Conservation (phyloP, 2,329 filamentous ascomycete species). For the Fusarium sublunatum region DNA sequence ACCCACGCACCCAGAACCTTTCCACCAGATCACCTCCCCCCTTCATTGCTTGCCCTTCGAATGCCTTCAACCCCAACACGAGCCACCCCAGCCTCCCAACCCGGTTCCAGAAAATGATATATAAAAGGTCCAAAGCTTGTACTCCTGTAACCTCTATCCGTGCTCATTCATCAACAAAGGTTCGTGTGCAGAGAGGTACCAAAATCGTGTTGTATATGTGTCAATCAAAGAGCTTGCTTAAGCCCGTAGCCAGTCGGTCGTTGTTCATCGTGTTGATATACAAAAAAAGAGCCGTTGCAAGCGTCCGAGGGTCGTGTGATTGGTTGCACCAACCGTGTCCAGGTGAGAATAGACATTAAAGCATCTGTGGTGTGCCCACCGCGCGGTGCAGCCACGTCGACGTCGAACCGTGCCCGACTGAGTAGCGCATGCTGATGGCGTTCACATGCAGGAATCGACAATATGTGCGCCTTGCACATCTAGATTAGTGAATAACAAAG, state of each 20-base stretch:
- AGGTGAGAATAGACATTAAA: slow-evolving; percentile 37
- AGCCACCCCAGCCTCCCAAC: slow-evolving; percentile 9
- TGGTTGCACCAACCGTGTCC: slow-evolving; percentile 14
- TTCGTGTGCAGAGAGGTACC: slow-evolving; percentile 37
- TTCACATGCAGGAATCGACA: slow-evolving; percentile 8
- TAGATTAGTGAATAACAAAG: background rate
- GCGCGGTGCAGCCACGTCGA: slow-evolving; percentile 12
- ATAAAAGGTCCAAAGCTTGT: slow-evolving; percentile 19
- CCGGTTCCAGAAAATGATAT: slow-evolving; percentile 16
- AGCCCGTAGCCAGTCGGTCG: slow-evolving; percentile 37
- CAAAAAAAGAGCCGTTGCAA: slow-evolving; percentile 37
- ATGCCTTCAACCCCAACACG: slow-evolving; percentile 5
- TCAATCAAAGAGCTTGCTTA: slow-evolving; percentile 34
- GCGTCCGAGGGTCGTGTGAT: slow-evolving; percentile 7
- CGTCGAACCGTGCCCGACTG: slow-evolving; percentile 4
- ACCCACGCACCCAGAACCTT: slow-evolving; percentile 6
- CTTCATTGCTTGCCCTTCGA: slow-evolving; percentile 11
- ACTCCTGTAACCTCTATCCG: slow-evolving; percentile 47
- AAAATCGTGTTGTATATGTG: slow-evolving; percentile 33
- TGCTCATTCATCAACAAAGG: slow-evolving; percentile 41
- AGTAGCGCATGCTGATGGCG: slow-evolving; percentile 7
- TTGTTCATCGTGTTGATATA: slow-evolving; percentile 44
- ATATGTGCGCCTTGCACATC: slow-evolving; percentile 3
- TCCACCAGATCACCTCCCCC: slow-evolving; percentile 4
- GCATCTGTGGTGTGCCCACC: slow-evolving; percentile 13